phyloP scores from a whole-genome alignment of 768 basidiomycete genomes.

The Lentinula lateritia region DNA sequence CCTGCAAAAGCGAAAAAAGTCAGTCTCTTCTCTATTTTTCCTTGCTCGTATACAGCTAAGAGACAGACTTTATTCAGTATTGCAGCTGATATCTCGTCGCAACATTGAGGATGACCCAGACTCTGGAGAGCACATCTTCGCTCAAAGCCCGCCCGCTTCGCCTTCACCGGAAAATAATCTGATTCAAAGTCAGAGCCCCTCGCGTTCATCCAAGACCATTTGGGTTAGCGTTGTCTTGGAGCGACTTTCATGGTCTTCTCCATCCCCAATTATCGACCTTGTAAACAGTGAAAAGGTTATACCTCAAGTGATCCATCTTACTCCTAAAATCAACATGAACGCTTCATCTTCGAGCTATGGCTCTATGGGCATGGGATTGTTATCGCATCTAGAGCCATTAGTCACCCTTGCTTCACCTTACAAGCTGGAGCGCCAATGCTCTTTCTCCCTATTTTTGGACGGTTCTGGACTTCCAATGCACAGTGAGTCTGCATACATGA shows the following conservation, averaged over 20 bases:
- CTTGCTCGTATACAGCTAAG: background rate
- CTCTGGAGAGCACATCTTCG: background rate
- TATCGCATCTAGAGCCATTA: slow-evolving; percentile 34
- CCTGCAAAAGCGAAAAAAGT: slow-evolving; percentile 39
- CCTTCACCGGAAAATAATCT: slow-evolving; percentile 9
- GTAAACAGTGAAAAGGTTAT: slow-evolving; percentile 12
- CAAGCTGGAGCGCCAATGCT: slow-evolving; percentile 34
- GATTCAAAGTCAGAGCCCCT: background rate
- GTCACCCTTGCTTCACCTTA: slow-evolving; percentile 47
- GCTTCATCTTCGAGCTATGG: background rate
- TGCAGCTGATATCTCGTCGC: slow-evolving; percentile 23
- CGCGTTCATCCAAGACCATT: slow-evolving; percentile 11
- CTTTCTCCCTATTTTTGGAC: slow-evolving; percentile 39
- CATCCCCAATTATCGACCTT: slow-evolving; percentile 16
- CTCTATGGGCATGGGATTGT: slow-evolving; percentile 20
- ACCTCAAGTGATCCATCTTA: slow-evolving; percentile 15
- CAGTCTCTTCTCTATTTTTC: slow-evolving; percentile 9
- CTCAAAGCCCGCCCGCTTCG: slow-evolving; percentile 5
- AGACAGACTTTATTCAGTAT: slow-evolving; percentile 13
- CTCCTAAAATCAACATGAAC: slow-evolving; percentile 10
- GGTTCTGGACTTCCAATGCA: slow-evolving; percentile 33
- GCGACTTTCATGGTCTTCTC: slow-evolving; percentile 9
- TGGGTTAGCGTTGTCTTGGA: slow-evolving; percentile 19
- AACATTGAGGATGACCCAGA: slow-evolving; percentile 7
- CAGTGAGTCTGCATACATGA: slow-evolving; percentile 30